phyloP scores from a whole-genome alignment of 305 asterid species.

The Fraxinus nigra region DNA sequence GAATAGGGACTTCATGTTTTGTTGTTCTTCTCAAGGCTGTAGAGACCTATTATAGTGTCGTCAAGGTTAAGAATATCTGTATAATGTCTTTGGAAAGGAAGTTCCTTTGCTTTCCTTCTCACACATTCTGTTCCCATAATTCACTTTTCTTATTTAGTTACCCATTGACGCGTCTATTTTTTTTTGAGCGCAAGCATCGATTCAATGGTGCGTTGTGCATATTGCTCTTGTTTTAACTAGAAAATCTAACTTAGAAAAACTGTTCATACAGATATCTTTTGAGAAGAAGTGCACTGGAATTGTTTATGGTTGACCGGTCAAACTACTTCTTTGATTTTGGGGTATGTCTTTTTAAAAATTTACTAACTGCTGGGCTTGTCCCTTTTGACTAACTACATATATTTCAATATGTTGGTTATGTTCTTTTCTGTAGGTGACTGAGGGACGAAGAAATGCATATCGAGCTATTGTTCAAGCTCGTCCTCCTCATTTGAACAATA shows the following conservation, averaged over 20 bases:
- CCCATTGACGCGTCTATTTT: constrained; percentile 14
- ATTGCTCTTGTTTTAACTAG: constrained; percentile 13
- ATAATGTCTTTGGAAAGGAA: not conserved
- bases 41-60: not conserved
- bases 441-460: constrained; percentile 82
- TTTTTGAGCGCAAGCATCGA: constrained; percentile 10
- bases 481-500: constrained; percentile 93
- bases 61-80: not conserved
- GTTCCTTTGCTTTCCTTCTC: constrained; percentile 11
- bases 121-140: constrained; percentile 10
- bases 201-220: constrained; percentile 12
- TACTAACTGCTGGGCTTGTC: constrained; percentile 24
- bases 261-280: constrained; percentile 73
- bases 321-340: constrained; percentile 98
- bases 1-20: constrained; percentile 14
- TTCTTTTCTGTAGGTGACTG: constrained; percentile 59
- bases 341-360: constrained; percentile 44
- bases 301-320: constrained; percentile 97
- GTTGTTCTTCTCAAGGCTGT: constrained; percentile 20
- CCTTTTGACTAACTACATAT: constrained; percentile 19
- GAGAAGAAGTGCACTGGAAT: constrained; percentile 97
- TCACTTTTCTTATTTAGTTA: constrained; percentile 13
- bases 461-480: constrained; percentile 98
- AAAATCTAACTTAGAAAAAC: constrained; percentile 21
- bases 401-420: constrained; percentile 19